A percentile compares a stretch with the other conserved stretches of the same genome.
These are phyloP conservation scores for Cadophora sp. DNA, from an alignment of 2,329 filamentous ascomycete genomes.

Conservation along the genomic window DNA sequence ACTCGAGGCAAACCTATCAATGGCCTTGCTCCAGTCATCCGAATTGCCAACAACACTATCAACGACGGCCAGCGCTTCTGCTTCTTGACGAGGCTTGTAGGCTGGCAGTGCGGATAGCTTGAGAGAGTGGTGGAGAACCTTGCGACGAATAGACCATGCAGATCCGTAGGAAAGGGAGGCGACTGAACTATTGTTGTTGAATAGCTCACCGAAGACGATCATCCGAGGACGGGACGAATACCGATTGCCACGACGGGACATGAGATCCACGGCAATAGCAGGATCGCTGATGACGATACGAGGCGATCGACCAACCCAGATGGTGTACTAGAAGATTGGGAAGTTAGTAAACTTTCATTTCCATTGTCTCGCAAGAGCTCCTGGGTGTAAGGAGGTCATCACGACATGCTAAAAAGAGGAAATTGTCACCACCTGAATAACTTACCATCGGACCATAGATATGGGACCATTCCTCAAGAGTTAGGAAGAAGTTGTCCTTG, in stretches of 20 bases:
- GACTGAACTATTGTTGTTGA: background rate
- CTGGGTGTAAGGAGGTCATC: too few species aligned
- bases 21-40: background rate
- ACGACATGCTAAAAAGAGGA: too few species aligned
- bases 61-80: slow-evolving; percentile 6
- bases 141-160: slow-evolving; percentile 10
- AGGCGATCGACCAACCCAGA: slow-evolving; percentile 13
- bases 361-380: too few species aligned
- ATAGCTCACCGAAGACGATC: slow-evolving; percentile 16
- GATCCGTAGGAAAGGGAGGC: slow-evolving; percentile 16
- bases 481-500: slow-evolving; percentile 9
- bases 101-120: slow-evolving; percentile 8
- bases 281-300: slow-evolving; percentile 15
- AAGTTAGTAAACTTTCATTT: too few species aligned
- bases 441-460: slow-evolving; percentile 11
- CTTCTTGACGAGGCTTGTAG: slow-evolving; percentile 18
- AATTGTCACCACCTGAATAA: background rate
- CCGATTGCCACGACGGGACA: slow-evolving; percentile 12
- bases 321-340: background rate
- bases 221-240: slow-evolving; percentile 18
- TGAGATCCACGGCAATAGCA: slow-evolving; percentile 7
- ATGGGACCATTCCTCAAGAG: slow-evolving; percentile 15
- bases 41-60: background rate
- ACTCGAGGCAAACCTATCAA: slow-evolving; percentile 20
- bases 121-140: slow-evolving; percentile 19